Conservation (phyloP, 345 rosid genomes). For the Gossypium longicalyx region DNA sequence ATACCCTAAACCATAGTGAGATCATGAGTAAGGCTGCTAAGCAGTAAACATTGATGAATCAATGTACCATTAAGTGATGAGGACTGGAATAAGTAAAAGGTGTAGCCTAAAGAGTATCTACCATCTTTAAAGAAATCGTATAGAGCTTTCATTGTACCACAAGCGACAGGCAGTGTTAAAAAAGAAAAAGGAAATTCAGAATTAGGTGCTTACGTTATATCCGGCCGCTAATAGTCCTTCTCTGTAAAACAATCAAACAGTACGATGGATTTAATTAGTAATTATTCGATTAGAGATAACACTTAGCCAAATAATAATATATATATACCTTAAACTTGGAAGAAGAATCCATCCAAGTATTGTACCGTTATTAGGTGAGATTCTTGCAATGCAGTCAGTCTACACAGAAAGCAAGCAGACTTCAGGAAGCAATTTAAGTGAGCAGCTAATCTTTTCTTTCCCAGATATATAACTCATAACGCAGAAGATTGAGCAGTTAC, state of each 20-base stretch:
- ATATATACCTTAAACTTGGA: slow-evolving; percentile 56
- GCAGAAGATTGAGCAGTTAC: background rate
- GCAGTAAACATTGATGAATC: background rate
- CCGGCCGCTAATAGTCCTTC: slow-evolving; percentile 58
- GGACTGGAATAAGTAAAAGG: background rate
- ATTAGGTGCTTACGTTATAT: slow-evolving; percentile 38
- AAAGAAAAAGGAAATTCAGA: background rate
- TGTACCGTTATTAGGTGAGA: slow-evolving; percentile 59
- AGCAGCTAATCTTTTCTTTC: slow-evolving; percentile 13
- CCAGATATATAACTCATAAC: background rate
- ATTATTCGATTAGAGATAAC: background rate
- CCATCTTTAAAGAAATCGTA: background rate
- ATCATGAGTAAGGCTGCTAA: background rate
- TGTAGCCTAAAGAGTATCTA: background rate
- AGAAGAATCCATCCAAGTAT: slow-evolving; percentile 87
- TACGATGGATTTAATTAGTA: background rate
- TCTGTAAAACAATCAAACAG: slow-evolving; percentile 31
- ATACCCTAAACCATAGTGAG: slow-evolving; percentile 38
- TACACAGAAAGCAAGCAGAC: slow-evolving; percentile 23
- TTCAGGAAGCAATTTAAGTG: slow-evolving; percentile 16
- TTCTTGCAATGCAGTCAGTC: slow-evolving; percentile 93
- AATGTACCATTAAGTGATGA: background rate
- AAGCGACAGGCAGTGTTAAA: background rate
- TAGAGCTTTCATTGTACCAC: background rate
- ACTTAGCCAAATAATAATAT: background rate